Evolutionary conservation across 441 rosid species (phyloP).

Genomic region (Croton setiger): DNA sequence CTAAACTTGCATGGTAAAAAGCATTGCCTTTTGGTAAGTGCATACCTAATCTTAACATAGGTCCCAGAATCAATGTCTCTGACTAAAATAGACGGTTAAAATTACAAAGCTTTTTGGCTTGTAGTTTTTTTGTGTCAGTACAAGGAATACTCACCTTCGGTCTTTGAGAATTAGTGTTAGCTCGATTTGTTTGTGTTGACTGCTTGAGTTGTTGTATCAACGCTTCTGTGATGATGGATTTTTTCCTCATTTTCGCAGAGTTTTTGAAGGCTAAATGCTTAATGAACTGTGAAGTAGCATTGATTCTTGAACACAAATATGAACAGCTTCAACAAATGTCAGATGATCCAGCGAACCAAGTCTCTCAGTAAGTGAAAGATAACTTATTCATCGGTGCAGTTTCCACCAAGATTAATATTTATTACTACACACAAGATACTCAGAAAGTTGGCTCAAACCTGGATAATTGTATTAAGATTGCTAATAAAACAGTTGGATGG

Average conservation of each 20-base stretch:
- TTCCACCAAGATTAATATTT: neutral
- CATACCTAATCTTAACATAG: no score
- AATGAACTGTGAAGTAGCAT: constrained; percentile 93
- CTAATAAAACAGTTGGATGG: neutral
- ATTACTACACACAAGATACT: no score
- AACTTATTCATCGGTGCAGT: neutral
- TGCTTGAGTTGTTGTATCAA: neutral
- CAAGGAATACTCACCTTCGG: neutral
- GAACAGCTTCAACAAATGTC: constrained; percentile 92
- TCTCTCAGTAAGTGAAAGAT: constrained; percentile 73
- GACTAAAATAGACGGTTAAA: no score
- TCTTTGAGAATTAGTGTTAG: neutral
- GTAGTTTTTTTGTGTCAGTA: neutral
- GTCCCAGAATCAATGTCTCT: no score
- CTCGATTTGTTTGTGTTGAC: neutral
- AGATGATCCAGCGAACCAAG: constrained; percentile 87
- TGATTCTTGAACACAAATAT: constrained; percentile 84
- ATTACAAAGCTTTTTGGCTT: no score
- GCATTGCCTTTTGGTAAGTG: no score
- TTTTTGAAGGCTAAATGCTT: constrained; percentile 96
- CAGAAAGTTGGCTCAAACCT: neutral
- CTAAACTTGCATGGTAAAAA: no score
- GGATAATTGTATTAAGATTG: neutral
- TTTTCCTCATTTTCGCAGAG: constrained; percentile 32
- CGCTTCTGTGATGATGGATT: neutral